Conservation (phyloP, 2,329 filamentous ascomycete species). For the Microsporum audouinii region DNA sequence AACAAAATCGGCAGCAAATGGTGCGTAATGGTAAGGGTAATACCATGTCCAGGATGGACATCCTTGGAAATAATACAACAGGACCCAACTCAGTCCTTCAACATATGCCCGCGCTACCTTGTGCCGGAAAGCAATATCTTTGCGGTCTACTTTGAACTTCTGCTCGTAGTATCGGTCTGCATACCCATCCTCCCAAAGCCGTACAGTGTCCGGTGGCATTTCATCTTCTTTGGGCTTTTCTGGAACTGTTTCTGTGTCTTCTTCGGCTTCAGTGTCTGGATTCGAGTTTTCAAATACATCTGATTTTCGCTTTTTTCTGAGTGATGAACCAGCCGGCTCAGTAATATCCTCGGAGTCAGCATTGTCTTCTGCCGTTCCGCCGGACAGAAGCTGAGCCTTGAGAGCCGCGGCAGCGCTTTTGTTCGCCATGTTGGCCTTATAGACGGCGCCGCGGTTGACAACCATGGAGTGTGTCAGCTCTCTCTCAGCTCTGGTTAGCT, state of each 20-base stretch:
- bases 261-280: constrained; percentile 47
- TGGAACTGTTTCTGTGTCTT: constrained; percentile 32
- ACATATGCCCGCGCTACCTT: constrained; percentile 85
- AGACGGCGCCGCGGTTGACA: constrained; percentile 56
- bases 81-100: constrained; percentile 87
- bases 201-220: constrained; percentile 65
- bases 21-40: constrained; percentile 96
- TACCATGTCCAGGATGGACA: constrained; percentile 99
- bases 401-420: constrained; percentile 86
- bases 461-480: constrained; percentile 78
- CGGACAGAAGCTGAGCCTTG: constrained; percentile 61
- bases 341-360: constrained; percentile 18
- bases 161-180: constrained; percentile 93
- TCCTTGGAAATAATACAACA: constrained; percentile 95
- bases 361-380: constrained; percentile 18
- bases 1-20: constrained; percentile 90
- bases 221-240: constrained; percentile 42
- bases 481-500: constrained; percentile 46
- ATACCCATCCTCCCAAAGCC: constrained; percentile 92
- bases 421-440: constrained; percentile 69
- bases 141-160: constrained; percentile 76
- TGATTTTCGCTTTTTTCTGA: constrained; percentile 50
- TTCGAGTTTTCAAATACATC: constrained; percentile 50
- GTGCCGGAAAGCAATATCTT: constrained; percentile 75
- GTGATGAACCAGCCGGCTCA: constrained; percentile 24